These are phyloP conservation scores for Ammopiptanthus mongolicus DNA, from an alignment of 306 rosid species.

Conservation along the genomic window DNA sequence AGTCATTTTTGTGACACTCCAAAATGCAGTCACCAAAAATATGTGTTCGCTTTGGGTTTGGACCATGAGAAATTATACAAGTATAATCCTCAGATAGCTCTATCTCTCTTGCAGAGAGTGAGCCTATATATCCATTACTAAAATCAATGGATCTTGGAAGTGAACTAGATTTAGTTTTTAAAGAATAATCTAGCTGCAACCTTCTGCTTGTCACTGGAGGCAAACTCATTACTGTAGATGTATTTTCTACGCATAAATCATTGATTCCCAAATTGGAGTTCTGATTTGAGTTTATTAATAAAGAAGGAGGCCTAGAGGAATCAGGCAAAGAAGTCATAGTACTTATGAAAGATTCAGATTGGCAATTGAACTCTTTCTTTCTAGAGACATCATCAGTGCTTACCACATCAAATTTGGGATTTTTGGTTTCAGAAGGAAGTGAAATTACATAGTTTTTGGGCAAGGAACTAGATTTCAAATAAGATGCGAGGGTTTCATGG, in stretches of 20 bases:
- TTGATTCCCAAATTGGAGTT: constrained; percentile 21
- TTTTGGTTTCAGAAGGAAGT: constrained; percentile 32
- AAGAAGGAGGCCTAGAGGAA: constrained; percentile 35
- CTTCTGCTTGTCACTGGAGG: constrained; percentile 18
- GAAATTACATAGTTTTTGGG: constrained; percentile 66
- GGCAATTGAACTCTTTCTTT: constrained; percentile 20
- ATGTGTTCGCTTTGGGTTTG: constrained; percentile 74
- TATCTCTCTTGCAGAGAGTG: constrained; percentile 69
- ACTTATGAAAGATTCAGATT: constrained; percentile 28
- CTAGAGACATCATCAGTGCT: constrained; percentile 27
- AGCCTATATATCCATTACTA: constrained; percentile 39
- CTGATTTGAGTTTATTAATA: constrained; percentile 20
- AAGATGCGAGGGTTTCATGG: constrained; percentile 35
- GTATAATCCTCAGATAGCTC: constrained; percentile 94
- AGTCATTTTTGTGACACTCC: constrained; percentile 63
- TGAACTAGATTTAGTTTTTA: constrained; percentile 44
- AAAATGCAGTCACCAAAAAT: constrained; percentile 88
- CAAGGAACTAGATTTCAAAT: constrained; percentile 55
- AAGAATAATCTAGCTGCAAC: constrained; percentile 29
- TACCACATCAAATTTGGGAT: constrained; percentile 30
- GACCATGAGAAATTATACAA: constrained; percentile 91
- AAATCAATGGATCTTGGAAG: constrained; percentile 59
- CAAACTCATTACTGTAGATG: constrained; percentile 21
- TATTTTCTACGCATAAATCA: constrained; percentile 26
- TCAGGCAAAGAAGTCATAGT: constrained; percentile 33